Conservation (phyloP, 352 stramenopile species). For the Phytopythium mirpurense region DNA sequence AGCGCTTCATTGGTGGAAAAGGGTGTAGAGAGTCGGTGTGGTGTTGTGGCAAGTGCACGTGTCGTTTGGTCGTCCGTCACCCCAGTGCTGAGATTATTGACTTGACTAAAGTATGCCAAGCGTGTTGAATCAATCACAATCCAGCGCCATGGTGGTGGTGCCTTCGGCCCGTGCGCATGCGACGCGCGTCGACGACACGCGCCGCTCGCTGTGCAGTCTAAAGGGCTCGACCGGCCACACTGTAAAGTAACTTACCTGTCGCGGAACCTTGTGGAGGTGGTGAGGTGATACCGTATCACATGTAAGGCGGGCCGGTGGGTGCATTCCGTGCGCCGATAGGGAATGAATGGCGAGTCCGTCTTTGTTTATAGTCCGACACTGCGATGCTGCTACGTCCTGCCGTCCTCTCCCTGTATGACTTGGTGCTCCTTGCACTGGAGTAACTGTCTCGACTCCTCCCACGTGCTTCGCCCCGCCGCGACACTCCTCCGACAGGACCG, state of each 20-base stretch:
- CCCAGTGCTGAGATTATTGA: not conserved
- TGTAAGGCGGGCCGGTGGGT: not conserved
- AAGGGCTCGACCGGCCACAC: no score
- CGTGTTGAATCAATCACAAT: no score
- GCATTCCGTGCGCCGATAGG: no score
- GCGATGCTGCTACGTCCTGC: no score
- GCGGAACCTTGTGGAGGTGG: not conserved
- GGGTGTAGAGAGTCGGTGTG: not conserved
- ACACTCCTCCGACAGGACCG: not conserved
- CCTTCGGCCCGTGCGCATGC: not conserved
- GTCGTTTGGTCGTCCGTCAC: not conserved
- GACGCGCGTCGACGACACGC: slow-evolving; percentile 1
- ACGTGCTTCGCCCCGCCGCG: not conserved
- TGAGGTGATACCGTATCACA: no score
- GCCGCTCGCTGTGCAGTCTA: not conserved
- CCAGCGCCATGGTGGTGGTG: slow-evolving; percentile 1
- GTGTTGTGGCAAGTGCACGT: not conserved
- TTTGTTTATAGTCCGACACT: slow-evolving; percentile 1
- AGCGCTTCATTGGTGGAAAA: not conserved
- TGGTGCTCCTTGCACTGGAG: no score
- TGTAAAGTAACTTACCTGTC: no score
- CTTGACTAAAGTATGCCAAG: not conserved
- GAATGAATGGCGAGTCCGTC: not conserved
- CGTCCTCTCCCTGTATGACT: no score
- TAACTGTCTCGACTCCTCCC: no score